A percentile compares a stretch with the other conserved stretches of the same genome.
phyloP scores from a whole-genome alignment of 768 basidiomycete genomes.

The Leccinum longicurvipes region DNA sequence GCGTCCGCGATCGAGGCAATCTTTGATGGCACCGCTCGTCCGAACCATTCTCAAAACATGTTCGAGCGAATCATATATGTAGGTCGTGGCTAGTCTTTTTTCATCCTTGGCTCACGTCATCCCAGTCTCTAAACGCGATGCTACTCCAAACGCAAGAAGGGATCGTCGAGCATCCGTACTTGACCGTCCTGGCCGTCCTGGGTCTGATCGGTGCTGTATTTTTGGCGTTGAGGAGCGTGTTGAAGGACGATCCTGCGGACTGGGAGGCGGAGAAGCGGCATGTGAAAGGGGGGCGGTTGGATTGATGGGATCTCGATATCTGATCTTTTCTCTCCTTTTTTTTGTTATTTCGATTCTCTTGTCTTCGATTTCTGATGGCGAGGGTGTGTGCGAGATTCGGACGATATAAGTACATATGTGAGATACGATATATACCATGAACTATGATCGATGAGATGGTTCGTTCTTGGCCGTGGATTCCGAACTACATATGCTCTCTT shows the following conservation, averaged over 20 bases:
- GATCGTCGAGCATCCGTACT: constrained; percentile 22
- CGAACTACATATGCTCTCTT: too few relatives aligned
- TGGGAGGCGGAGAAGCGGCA: constrained; percentile 16
- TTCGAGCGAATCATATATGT: constrained; percentile 68
- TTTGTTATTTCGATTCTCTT: not conserved
- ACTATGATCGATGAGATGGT: not conserved
- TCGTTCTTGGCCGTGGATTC: not conserved
- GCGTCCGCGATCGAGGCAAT: constrained; percentile 71
- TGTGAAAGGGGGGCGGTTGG: constrained; percentile 20
- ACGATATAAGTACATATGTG: not conserved
- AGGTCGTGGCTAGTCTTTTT: constrained; percentile 15
- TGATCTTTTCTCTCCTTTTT: not conserved
- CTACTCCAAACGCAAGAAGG: constrained; percentile 7
- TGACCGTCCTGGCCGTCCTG: constrained; percentile 6
- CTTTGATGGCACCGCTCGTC: constrained; percentile 43
- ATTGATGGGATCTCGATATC: constrained; percentile 14
- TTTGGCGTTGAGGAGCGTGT: constrained; percentile 11
- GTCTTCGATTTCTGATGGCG: not conserved
- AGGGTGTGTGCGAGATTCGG: not conserved
- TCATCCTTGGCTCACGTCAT: not conserved
- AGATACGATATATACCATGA: too few relatives aligned
- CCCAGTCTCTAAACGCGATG: constrained; percentile 16
- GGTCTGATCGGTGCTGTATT: constrained; percentile 6
- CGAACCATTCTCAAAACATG: constrained; percentile 67
- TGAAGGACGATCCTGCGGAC: constrained; percentile 16